Evolutionary conservation across 495 filamentous ascomycete genomes (phyloP).

Genomic region (Lasiosphaeriaceae sp.): DNA sequence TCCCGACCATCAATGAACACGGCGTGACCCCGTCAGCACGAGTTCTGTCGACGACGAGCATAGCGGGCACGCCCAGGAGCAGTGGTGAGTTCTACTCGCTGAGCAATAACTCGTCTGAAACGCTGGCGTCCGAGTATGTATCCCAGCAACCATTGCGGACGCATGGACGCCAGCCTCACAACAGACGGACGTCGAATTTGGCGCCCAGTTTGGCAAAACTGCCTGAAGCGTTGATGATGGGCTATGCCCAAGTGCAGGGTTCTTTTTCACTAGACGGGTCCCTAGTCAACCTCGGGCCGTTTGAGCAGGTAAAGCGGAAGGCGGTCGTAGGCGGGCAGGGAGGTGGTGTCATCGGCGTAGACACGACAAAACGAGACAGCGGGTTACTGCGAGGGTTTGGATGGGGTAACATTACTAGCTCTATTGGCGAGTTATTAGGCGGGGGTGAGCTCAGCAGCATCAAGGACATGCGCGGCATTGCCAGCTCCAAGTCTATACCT

Average conservation of each 20-base stretch:
- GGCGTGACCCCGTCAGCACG: conserved; percentile 57
- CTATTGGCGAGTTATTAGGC: conserved; percentile 79
- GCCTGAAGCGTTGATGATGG: conserved; percentile 90
- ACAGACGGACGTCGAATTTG: conserved; percentile 59
- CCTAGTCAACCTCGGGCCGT: conserved; percentile 79
- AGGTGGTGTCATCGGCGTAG: conserved; percentile 75
- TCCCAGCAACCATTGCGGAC: conserved; percentile 51
- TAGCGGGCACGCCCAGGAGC: conserved; percentile 68
- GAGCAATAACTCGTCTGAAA: conserved; percentile 92
- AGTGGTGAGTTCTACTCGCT: conserved; percentile 92
- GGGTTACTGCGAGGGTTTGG: conserved; percentile 81
- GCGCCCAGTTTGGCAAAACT: conserved; percentile 41
- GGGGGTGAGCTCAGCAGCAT: conserved; percentile 84
- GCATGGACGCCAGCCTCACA: conserved; percentile 51
- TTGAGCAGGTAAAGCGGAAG: conserved; percentile 94
- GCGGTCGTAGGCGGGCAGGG: conserved; percentile 85
- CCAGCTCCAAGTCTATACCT: conserved; percentile 75
- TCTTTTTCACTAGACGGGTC: conserved; percentile 90
- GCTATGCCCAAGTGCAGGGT: conserved; percentile 91
- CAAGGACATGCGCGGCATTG: conserved; percentile 85
- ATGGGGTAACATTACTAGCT: conserved; percentile 86
- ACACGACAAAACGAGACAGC: conserved; percentile 69
- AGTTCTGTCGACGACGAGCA: conserved; percentile 69
- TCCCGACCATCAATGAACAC: conserved; percentile 50
- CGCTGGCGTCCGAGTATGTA: conserved; percentile 85